These are phyloP conservation scores for Umbelopsis isabellina DNA, from an alignment of 192 early-diverging fungal genomes.

Conservation along the genomic window DNA sequence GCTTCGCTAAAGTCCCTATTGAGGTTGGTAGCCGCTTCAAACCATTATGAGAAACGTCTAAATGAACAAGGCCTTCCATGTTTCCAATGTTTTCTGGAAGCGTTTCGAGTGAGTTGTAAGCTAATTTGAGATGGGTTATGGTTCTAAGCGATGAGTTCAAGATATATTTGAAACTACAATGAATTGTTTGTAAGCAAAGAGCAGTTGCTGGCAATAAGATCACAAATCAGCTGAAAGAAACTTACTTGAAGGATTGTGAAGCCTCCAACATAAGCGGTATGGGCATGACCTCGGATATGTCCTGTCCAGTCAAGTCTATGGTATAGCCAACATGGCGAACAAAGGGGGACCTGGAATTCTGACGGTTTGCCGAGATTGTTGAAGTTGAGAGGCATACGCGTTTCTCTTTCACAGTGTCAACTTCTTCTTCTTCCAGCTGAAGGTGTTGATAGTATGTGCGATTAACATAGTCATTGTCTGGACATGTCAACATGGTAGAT, in stretches of 20 bases:
- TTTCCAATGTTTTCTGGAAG: constrained; percentile 70
- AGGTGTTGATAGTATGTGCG: background rate
- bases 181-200: background rate
- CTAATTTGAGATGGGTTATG: constrained; percentile 48
- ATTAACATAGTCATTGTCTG: constrained; percentile 6
- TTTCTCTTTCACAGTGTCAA: background rate
- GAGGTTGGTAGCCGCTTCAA: constrained; percentile 61
- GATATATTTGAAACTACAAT: background rate
- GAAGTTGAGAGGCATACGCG: background rate
- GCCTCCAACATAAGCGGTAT: background rate
- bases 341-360: background rate
- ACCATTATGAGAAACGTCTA: constrained; percentile 65
- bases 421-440: background rate
- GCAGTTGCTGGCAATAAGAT: background rate
- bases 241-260: background rate
- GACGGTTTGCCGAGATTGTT: background rate
- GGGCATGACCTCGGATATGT: background rate
- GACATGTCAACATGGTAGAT: background rate
- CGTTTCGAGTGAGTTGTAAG: constrained; percentile 57
- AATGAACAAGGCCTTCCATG: constrained; percentile 63
- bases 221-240: background rate
- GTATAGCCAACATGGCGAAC: constrained; percentile 1
- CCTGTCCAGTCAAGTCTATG: background rate
- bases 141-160: background rate
- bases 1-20: constrained; percentile 60